Evolutionary conservation across 805 yeast genomes (phyloP).

Genomic region (Candida saitoana): DNA sequence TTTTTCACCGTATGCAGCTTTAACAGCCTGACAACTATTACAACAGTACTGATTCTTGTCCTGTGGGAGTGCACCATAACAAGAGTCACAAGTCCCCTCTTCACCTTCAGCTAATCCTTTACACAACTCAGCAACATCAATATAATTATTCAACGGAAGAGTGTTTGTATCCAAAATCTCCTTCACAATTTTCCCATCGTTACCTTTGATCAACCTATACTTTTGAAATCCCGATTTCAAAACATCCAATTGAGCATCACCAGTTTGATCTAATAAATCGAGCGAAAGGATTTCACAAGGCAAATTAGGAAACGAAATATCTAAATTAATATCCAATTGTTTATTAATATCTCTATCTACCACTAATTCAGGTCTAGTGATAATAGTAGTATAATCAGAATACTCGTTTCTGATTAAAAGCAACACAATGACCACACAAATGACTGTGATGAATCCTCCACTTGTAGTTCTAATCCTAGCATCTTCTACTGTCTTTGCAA

Average conservation of each 20-base stretch:
- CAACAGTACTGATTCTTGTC: slow-evolving; percentile 60
- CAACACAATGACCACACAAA: slow-evolving; percentile 58
- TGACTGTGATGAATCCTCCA: slow-evolving; percentile 84
- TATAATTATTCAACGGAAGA: slow-evolving; percentile 18
- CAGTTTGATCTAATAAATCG: slow-evolving; percentile 86
- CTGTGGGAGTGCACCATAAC: slow-evolving; percentile 81
- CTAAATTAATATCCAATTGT: slow-evolving; percentile 73
- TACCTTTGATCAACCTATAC: slow-evolving; percentile 56
- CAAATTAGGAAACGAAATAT: slow-evolving; percentile 74
- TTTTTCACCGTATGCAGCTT: slow-evolving; percentile 66
- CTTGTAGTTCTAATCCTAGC: slow-evolving; percentile 82
- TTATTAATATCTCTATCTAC: slow-evolving; percentile 80
- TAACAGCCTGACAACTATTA: slow-evolving; percentile 79
- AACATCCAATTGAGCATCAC: slow-evolving; percentile 76
- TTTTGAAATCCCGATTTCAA: slow-evolving; percentile 67
- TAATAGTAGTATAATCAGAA: slow-evolving; percentile 62
- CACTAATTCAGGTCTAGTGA: slow-evolving; percentile 75
- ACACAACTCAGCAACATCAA: slow-evolving; percentile 27
- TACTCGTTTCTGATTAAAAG: slow-evolving; percentile 71
- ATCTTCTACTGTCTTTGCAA: slow-evolving; percentile 91
- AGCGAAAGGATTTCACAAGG: slow-evolving; percentile 82
- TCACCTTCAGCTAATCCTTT: slow-evolving; percentile 28
- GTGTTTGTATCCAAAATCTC: slow-evolving; percentile 26
- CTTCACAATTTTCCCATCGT: slow-evolving; percentile 24
- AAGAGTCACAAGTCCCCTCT: slow-evolving; percentile 70